Base-by-base conservation (phyloP, 2,329 filamentous ascomycete genomes). In the Fusarium subtropicale region DNA sequence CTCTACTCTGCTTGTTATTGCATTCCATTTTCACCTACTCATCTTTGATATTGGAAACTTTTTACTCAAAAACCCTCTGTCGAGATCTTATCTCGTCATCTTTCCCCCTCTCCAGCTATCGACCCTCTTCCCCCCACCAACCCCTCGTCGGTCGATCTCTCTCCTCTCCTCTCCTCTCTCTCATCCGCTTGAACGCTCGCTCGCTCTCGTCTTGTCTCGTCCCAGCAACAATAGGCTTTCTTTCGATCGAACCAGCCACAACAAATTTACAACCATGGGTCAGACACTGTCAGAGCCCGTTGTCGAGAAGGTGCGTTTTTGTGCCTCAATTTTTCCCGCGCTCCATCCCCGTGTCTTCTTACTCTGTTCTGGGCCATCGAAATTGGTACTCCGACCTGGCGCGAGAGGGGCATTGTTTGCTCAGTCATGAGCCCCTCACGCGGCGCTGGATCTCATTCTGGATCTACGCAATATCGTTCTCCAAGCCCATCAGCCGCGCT, bases 221-320 rank as follows among this genome's bases (percentile, higher is more conserved):
- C 71, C 46, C 53, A 56, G 66, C 68, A 60, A 61, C 58, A 56
- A 50, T 68, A 71, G 74, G 73, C 73, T 68, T 66, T 71, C 70
- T 74, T 52, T 71, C 74, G 68, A 71, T 65, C 71, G 71, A 73
- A 73, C 56, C 66, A 59, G 64, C 45, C 56, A 69, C 41, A 61
- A 57, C 53, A 64, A 64, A 69, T 57, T 47, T 67, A 56, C 56
- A 77, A 72, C 71, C 83, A 99, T 99, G 96, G 96, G 96, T 88
- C 96, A 99, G 87, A 99, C 96, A 82, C 91, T 99, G 79, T 98
- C 95, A 78, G 96, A 99, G 87, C 96, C 96, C 78, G 94, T 99
- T 78, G 92, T 97, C 81, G 96, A 98, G 81, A 99, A 99, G 94
- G 96, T 99, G 71, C 71, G 78, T 69, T 56, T 56, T 64, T 62